Percentiles rank a stretch among this genome's conserved stretches.
These are phyloP conservation scores for Mallotus repandus DNA, from an alignment of 441 rosid genomes.

Conservation along the genomic window DNA sequence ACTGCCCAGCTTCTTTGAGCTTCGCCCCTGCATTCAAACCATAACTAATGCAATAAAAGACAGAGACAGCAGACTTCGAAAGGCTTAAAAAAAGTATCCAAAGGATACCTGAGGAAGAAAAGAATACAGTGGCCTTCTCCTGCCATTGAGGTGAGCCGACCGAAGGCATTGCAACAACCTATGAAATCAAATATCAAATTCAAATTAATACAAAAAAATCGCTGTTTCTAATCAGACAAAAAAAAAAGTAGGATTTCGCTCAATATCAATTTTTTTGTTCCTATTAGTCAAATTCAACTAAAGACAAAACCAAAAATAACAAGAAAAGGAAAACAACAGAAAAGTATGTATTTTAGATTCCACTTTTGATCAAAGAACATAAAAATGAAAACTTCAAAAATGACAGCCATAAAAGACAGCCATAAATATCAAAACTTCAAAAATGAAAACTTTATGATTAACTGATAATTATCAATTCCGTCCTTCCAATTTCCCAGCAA, in stretches of 20 bases:
- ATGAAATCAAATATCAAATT: constrained; percentile 7
- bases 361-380: too few relatives aligned
- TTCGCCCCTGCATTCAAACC: constrained; percentile 56
- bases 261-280: constrained; percentile 13
- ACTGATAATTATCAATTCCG: neutral
- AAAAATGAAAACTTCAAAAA: neutral
- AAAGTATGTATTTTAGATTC: neutral
- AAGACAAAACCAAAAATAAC: constrained; percentile 5
- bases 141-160: constrained; percentile 79
- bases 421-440: too few relatives aligned
- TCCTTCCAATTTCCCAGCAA: constrained; percentile 13
- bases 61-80: neutral
- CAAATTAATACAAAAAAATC: neutral
- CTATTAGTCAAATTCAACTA: neutral
- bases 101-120: constrained; percentile 77
- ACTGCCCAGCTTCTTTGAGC: constrained; percentile 77
- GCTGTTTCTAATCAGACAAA: constrained; percentile 16
- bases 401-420: neutral
- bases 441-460: too few relatives aligned
- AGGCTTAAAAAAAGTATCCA: neutral
- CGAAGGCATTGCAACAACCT: constrained; percentile 61
- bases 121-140: constrained; percentile 74
- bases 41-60: constrained; percentile 16
- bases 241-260: neutral
- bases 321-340: neutral